phyloP scores from a whole-genome alignment of 371 early-diverging fungal species.

The Apophysomyces trapeziformis region DNA sequence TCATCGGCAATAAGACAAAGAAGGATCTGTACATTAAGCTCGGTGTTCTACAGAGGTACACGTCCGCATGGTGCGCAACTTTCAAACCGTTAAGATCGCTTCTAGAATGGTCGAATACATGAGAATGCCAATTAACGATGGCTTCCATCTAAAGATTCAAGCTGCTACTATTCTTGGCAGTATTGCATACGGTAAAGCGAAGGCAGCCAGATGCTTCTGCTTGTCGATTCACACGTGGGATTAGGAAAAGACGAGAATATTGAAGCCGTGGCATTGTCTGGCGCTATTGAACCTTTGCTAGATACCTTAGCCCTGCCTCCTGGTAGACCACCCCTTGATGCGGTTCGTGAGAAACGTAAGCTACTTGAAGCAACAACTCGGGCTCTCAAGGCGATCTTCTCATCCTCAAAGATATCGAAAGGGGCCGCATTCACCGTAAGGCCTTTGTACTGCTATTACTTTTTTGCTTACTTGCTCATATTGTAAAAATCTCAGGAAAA shows the following conservation, averaged over 20 bases:
- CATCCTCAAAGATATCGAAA: slow-evolving; percentile 60
- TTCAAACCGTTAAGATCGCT: neutral
- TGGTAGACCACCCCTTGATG: slow-evolving; percentile 40
- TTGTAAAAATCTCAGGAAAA: slow-evolving; percentile 31
- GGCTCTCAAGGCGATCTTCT: slow-evolving; percentile 78
- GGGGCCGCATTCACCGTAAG: slow-evolving; percentile 64
- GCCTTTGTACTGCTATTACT: neutral
- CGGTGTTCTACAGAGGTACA: slow-evolving; percentile 70
- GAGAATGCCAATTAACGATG: slow-evolving; percentile 32
- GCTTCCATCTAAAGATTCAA: slow-evolving; percentile 61
- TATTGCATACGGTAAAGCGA: slow-evolving; percentile 72
- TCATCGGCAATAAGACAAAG: slow-evolving; percentile 87
- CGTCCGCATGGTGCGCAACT: neutral
- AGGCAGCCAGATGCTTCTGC: neutral
- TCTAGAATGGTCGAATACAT: slow-evolving; percentile 65
- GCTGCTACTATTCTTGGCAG: slow-evolving; percentile 80
- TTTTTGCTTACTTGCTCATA: too few relatives aligned
- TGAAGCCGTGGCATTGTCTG: slow-evolving; percentile 57
- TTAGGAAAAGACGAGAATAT: slow-evolving; percentile 73
- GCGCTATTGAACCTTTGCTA: slow-evolving; percentile 67
- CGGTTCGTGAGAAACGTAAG: slow-evolving; percentile 48
- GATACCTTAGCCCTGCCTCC: slow-evolving; percentile 56
- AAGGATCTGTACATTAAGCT: slow-evolving; percentile 77
- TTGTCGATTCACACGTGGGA: neutral
- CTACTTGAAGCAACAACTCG: slow-evolving; percentile 75